Evolutionary conservation across 139 green algal genomes (phyloP).

Genomic region (Coccomyxa sp.): DNA sequence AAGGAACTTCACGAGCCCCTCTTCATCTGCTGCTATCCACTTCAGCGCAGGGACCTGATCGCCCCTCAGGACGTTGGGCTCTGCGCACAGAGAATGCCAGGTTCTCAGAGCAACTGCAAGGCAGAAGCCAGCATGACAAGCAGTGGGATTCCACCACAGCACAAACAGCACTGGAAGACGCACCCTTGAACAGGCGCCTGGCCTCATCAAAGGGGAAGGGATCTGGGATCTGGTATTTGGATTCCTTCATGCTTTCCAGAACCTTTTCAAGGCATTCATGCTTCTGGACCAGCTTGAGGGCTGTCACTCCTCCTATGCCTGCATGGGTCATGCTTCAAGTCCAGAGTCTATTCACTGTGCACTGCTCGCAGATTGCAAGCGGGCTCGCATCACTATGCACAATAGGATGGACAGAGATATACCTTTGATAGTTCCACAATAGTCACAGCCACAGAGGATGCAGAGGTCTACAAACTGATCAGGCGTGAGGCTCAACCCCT

Average conservation of each 20-base stretch:
- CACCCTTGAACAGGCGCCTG: constrained; percentile 76
- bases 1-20: constrained; percentile 89
- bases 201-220: constrained; percentile 84
- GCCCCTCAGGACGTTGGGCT: constrained; percentile 43
- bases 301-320: constrained; percentile 26
- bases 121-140: too few species aligned
- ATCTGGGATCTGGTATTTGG: constrained; percentile 66
- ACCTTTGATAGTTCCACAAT: constrained; percentile 76
- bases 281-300: constrained; percentile 82
- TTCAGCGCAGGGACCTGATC: constrained; percentile 68
- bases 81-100: constrained; percentile 13
- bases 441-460: constrained; percentile 98
- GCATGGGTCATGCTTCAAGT: background rate
- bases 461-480: constrained; percentile 98
- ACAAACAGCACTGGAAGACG: too few species aligned
- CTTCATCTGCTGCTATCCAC: constrained; percentile 85
- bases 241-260: constrained; percentile 22
- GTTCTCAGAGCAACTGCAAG: background rate
- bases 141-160: too few species aligned
- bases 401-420: background rate
- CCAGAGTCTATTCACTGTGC: background rate
- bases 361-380: background rate
- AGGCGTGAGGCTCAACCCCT: constrained; percentile 54
- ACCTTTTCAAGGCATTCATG: constrained; percentile 48
- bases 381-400: background rate